phyloP scores from a whole-genome alignment of 805 yeast species.

The Saccharomycopsis fibuligera region DNA sequence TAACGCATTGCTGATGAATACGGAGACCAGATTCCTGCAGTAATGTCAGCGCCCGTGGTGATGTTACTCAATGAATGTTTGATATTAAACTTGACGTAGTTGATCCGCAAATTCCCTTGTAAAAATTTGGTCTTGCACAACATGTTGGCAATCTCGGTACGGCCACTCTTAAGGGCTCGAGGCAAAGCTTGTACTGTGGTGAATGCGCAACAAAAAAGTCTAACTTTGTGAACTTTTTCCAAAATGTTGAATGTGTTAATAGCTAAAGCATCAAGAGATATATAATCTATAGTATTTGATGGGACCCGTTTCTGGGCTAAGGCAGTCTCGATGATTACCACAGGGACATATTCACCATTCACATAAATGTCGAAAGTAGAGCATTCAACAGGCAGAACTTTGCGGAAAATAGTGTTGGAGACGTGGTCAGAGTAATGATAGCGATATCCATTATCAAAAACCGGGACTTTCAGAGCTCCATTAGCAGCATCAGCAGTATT shows the following conservation, averaged over 20 bases:
- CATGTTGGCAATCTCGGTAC: slow-evolving; percentile 90
- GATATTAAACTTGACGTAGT: slow-evolving; percentile 74
- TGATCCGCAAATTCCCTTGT: slow-evolving; percentile 73
- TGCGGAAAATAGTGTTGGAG: slow-evolving; percentile 74
- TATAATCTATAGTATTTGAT: slow-evolving; percentile 29
- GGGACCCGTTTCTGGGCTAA: slow-evolving; percentile 30
- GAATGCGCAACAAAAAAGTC: slow-evolving; percentile 75
- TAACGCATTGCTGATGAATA: slow-evolving; percentile 64
- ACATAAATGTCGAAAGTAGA: slow-evolving; percentile 82
- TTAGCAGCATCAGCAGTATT: neutral
- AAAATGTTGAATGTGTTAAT: slow-evolving; percentile 39
- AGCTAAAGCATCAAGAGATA: slow-evolving; percentile 44
- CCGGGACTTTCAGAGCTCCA: neutral
- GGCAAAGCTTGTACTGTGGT: slow-evolving; percentile 80
- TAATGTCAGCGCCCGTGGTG: slow-evolving; percentile 67
- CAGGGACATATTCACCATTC: slow-evolving; percentile 76
- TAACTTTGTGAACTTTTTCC: slow-evolving; percentile 58
- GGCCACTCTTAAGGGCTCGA: slow-evolving; percentile 75
- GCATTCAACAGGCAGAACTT: slow-evolving; percentile 80
- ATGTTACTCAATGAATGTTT: slow-evolving; percentile 55
- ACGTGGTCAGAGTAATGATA: slow-evolving; percentile 86
- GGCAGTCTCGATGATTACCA: slow-evolving; percentile 75
- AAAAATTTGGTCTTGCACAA: slow-evolving; percentile 69
- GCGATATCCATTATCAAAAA: slow-evolving; percentile 28
- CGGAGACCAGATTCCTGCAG: slow-evolving; percentile 81